Percentiles rank a stretch among this genome's conserved stretches.
These are phyloP conservation scores for Paracamarosporium sp. DNA, from an alignment of 2,329 filamentous ascomycete species.

Conservation along the genomic window DNA sequence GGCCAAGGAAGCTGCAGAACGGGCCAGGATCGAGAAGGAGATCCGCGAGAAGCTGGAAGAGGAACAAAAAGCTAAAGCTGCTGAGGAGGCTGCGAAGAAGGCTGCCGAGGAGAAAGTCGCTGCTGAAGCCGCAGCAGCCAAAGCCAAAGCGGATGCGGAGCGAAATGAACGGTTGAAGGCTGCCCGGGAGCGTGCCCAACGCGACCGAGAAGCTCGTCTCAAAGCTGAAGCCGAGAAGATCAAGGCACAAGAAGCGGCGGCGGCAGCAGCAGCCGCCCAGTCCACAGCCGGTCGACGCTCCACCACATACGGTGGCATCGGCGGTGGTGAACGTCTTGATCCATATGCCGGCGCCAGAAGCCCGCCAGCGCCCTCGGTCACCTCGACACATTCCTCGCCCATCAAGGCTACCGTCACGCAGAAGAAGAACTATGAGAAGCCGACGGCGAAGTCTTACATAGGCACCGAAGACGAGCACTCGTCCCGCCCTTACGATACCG, in stretches of 20 bases:
- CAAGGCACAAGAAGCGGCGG: conserved; percentile 28
- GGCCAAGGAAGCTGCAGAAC: conserved; percentile 43
- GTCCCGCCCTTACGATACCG: conserved; percentile 75
- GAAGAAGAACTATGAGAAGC: conserved; percentile 52
- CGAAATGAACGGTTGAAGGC: conserved; percentile 45
- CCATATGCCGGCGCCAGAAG: conserved; percentile 69
- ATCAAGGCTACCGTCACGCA: conserved; percentile 48
- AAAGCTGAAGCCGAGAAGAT: conserved; percentile 45
- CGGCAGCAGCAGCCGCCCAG: conserved; percentile 32
- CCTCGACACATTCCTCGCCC: conserved; percentile 47
- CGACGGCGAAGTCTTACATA: conserved; percentile 64
- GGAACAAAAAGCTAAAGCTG: conserved; percentile 46
- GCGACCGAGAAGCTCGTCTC: conserved; percentile 45
- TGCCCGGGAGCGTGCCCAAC: conserved; percentile 47
- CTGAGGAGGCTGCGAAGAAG: conserved; percentile 46
- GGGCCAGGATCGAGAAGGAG: conserved; percentile 49
- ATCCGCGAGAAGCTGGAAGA: conserved; percentile 51
- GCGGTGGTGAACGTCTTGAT: conserved; percentile 72
- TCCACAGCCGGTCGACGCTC: conserved; percentile 34
- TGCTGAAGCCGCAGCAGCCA: conserved; percentile 37
- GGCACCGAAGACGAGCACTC: conserved; percentile 66
- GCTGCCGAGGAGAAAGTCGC: conserved; percentile 41
- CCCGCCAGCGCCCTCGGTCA: conserved; percentile 53
- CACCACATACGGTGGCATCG: conserved; percentile 49
- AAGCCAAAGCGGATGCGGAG: conserved; percentile 42